Evolutionary conservation across 2,329 filamentous ascomycete genomes (phyloP).

Genomic region (Rhexocercosporidium sp.): DNA sequence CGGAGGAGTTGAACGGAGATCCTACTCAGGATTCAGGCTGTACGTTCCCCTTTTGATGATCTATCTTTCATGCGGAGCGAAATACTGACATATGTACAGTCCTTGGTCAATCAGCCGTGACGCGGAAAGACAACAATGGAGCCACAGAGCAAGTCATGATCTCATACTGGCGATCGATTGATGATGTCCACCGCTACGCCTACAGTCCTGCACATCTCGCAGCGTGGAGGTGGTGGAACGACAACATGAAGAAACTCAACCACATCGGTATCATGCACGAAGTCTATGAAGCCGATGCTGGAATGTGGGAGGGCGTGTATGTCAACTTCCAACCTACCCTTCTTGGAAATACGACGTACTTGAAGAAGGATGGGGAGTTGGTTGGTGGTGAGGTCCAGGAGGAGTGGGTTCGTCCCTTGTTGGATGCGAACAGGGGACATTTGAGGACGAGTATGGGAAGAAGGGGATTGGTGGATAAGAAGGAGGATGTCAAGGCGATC

Average conservation of each 20-base stretch:
- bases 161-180: constrained; percentile 29
- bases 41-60: constrained; percentile 11
- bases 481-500: constrained; percentile 13
- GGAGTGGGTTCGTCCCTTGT: constrained; percentile 28
- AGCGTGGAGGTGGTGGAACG: constrained; percentile 79
- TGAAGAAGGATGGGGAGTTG: constrained; percentile 30
- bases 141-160: constrained; percentile 26
- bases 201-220: constrained; percentile 75
- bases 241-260: constrained; percentile 22
- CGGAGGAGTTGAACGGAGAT: constrained; percentile 23
- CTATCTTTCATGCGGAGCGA: not conserved
- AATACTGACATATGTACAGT: constrained; percentile 12
- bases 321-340: constrained; percentile 32
- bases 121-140: constrained; percentile 25
- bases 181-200: constrained; percentile 30
- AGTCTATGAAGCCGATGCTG: constrained; percentile 28
- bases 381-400: constrained; percentile 26
- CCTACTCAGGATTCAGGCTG: constrained; percentile 27
- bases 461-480: constrained; percentile 22
- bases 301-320: constrained; percentile 30
- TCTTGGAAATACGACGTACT: constrained; percentile 27
- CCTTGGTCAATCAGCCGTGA: constrained; percentile 26
- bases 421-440: constrained; percentile 25
- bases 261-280: constrained; percentile 35
- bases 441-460: constrained; percentile 28